phyloP scores from a whole-genome alignment of 345 rosid genomes.

The Citrus maxima region DNA sequence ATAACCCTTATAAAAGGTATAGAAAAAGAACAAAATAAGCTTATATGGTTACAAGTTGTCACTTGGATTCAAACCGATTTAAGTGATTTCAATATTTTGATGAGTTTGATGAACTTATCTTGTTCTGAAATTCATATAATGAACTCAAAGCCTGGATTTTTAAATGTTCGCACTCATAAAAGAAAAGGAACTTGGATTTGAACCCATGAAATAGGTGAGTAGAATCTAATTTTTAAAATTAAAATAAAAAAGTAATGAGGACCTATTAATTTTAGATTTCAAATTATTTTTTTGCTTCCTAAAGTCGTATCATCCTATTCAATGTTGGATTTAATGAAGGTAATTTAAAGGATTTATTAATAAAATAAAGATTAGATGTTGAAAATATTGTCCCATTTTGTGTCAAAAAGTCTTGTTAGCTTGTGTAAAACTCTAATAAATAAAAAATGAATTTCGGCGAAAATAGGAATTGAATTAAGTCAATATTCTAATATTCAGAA shows the following conservation, averaged over 20 bases:
- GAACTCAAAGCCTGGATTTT: too few species aligned
- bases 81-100: neutral
- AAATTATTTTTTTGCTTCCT: neutral
- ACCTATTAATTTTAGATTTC: neutral
- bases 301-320: neutral
- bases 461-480: neutral
- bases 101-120: too few species aligned
- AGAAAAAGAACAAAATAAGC: too few species aligned
- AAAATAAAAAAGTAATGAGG: neutral
- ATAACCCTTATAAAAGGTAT: neutral
- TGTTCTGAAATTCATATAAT: too few species aligned
- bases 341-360: too few species aligned
- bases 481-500: neutral
- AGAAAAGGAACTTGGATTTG: neutral
- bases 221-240: too few species aligned
- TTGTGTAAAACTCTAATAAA: neutral
- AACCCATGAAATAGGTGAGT: too few species aligned
- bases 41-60: too few species aligned
- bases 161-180: neutral
- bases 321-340: neutral
- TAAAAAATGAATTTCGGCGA: too few species aligned
- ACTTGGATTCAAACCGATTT: too few species aligned
- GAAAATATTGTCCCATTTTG: neutral
- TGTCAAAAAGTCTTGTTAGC: neutral
- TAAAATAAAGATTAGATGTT: neutral